Evolutionary conservation across 768 basidiomycete species (phyloP).

Genomic region (Agaricus subrufescens): DNA sequence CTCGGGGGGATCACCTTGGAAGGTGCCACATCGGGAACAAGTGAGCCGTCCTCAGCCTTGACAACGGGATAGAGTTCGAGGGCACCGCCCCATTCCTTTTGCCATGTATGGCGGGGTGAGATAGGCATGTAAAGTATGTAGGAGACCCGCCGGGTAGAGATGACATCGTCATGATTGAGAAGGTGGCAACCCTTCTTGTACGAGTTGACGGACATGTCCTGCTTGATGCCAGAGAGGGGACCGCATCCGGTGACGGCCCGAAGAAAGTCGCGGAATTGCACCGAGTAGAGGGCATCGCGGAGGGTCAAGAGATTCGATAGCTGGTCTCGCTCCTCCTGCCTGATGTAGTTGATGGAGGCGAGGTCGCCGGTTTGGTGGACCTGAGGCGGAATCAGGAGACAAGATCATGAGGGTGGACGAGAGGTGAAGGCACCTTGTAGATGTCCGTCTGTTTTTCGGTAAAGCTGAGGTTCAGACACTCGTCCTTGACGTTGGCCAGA

Average conservation of each 20-base stretch:
- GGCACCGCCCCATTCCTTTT: constrained; percentile 87
- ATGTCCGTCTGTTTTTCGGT: constrained; percentile 97
- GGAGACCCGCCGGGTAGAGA: constrained; percentile 87
- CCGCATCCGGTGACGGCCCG: constrained; percentile 89
- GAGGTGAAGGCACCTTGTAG: constrained; percentile 64
- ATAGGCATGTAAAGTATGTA: constrained; percentile 97
- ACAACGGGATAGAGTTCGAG: constrained; percentile 87
- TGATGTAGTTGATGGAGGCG: constrained; percentile 86
- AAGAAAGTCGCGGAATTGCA: constrained; percentile 75
- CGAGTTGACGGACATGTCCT: constrained; percentile 92
- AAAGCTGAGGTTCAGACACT: constrained; percentile 77
- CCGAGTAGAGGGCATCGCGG: constrained; percentile 88
- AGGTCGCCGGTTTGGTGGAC: constrained; percentile 97
- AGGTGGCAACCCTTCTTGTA: constrained; percentile 92
- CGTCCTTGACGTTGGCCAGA: constrained; percentile 75
- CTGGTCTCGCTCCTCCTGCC: constrained; percentile 68
- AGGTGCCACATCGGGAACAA: constrained; percentile 66
- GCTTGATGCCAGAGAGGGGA: constrained; percentile 84
- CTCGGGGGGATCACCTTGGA: constrained; percentile 67
- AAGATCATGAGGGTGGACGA: constrained; percentile 4
- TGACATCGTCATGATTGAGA: constrained; percentile 98
- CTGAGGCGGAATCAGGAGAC: constrained; percentile 32
- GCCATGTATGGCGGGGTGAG: constrained; percentile 71
- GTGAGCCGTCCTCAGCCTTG: constrained; percentile 51
- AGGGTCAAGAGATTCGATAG: constrained; percentile 78